Evolutionary conservation across 2,329 filamentous ascomycete species (phyloP).

Genomic region (Pestalotiopsis sp.): DNA sequence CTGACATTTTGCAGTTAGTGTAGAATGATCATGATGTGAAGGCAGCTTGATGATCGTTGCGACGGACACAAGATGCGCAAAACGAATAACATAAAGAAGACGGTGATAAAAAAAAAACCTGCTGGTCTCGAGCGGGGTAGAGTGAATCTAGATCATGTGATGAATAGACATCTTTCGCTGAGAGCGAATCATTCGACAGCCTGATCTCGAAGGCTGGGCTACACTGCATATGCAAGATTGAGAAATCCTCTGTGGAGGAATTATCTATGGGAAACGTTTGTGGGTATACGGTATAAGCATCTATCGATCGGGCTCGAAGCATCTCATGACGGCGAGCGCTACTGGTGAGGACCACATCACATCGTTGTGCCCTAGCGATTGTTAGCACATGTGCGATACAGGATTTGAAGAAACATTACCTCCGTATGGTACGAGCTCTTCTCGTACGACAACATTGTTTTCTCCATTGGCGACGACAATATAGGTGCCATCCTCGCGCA

Average conservation of each 20-base stretch:
- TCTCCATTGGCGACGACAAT: constrained; percentile 47
- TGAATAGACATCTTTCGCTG: neutral
- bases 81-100: neutral
- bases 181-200: neutral
- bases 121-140: neutral
- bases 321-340: constrained; percentile 64
- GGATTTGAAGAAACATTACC: constrained; percentile 41
- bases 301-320: constrained; percentile 47
- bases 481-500: constrained; percentile 49
- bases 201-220: neutral
- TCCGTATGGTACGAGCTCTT: constrained; percentile 58
- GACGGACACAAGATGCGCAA: neutral
- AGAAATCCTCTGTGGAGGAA: neutral
- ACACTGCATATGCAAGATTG: neutral
- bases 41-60: neutral
- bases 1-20: neutral
- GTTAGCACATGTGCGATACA: constrained; percentile 17
- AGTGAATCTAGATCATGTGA: neutral
- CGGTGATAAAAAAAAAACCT: neutral
- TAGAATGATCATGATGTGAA: neutral
- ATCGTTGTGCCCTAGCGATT: constrained; percentile 65
- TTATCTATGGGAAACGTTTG: neutral
- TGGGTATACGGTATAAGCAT: neutral
- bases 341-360: constrained; percentile 69
- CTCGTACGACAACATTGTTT: constrained; percentile 51